phyloP scores from a whole-genome alignment of 352 stramenopile genomes.

The Phytopythium vexans region DNA sequence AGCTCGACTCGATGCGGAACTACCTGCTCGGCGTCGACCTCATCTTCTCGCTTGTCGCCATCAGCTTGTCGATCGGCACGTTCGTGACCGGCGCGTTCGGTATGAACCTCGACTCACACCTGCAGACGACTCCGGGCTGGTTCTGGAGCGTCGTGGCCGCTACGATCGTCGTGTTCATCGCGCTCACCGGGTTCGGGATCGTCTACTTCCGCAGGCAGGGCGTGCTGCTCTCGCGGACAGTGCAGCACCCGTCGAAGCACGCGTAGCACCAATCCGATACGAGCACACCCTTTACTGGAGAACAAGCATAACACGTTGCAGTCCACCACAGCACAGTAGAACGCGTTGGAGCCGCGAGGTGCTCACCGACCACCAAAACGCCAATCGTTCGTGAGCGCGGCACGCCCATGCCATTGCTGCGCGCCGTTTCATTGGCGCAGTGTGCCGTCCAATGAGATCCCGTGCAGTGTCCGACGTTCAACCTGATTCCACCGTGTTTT shows the following conservation, averaged over 20 bases:
- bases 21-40: constrained; percentile 71
- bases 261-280: background rate
- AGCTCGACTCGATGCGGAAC: constrained; percentile 77
- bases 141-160: constrained; percentile 56
- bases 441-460: background rate
- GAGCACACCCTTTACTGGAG: too few species aligned
- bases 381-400: too few species aligned
- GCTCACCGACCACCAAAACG: too few species aligned
- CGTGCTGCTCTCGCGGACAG: constrained; percentile 21
- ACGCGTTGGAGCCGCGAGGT: too few species aligned
- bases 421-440: background rate
- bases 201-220: constrained; percentile 67
- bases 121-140: constrained; percentile 37
- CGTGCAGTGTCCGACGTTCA: background rate
- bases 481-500: constrained; percentile 2
- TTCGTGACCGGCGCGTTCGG: constrained; percentile 67
- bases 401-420: too few species aligned
- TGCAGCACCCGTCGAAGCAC: background rate
- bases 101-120: constrained; percentile 63
- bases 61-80: constrained; percentile 60
- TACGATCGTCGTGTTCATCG: constrained; percentile 41
- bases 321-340: too few species aligned
- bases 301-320: too few species aligned
- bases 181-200: constrained; percentile 38
- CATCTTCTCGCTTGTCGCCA: constrained; percentile 65